A percentile compares a stretch with the other conserved stretches of the same genome.
phyloP scores from a whole-genome alignment of 306 rosid genomes.

The Quercus wislizeni region DNA sequence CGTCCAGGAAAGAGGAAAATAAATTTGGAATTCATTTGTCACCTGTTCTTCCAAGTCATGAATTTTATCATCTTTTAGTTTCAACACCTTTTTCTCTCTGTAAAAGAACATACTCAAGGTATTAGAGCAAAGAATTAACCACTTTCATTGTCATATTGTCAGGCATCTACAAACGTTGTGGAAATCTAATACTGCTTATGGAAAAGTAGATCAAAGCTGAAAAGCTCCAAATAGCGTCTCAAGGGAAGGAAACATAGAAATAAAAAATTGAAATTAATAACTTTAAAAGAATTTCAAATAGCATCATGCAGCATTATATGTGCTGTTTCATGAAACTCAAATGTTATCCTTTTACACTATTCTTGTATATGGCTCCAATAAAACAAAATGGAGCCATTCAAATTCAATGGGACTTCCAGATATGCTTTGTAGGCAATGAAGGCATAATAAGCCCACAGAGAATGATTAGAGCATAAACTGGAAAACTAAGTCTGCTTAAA shows the following conservation, averaged over 20 bases:
- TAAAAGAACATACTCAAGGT: not conserved
- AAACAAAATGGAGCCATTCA: not conserved
- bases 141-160: not conserved
- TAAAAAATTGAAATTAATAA: not conserved
- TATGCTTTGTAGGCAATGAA: not conserved
- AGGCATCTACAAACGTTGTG: not conserved
- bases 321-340: not conserved
- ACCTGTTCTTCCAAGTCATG: constrained; percentile 73
- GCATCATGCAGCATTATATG: not conserved
- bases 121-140: not conserved
- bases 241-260: not conserved
- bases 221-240: not conserved
- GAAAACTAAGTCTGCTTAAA: not conserved
- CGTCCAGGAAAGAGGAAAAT: not conserved
- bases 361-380: not conserved
- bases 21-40: not conserved
- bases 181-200: not conserved
- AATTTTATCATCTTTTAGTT: constrained; percentile 46
- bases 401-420: not conserved
- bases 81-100: constrained; percentile 54
- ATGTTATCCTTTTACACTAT: not conserved
- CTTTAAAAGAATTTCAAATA: not conserved
- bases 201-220: not conserved
- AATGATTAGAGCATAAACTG: not conserved
- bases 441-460: not conserved